phyloP scores from a whole-genome alignment of 345 rosid species.

The Lumnitzera racemosa region DNA sequence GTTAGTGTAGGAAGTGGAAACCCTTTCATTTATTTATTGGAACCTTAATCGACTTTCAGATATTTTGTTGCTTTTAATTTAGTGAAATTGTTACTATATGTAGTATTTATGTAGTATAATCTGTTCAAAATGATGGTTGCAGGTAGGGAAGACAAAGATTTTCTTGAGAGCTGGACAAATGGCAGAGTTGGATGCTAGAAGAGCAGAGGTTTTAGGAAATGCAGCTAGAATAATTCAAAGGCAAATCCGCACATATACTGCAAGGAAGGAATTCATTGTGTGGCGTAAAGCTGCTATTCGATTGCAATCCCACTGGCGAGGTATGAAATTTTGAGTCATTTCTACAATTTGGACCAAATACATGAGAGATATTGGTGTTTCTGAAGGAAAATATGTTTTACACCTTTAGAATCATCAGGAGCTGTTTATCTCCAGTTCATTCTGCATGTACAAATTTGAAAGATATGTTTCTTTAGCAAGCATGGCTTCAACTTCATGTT shows the following conservation, averaged over 20 bases:
- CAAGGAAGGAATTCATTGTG: slow-evolving; percentile 71
- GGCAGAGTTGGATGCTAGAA: slow-evolving; percentile 98
- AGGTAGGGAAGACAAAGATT: slow-evolving; percentile 91
- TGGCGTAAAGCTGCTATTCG: slow-evolving; percentile 71
- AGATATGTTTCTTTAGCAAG: no score
- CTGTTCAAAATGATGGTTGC: slow-evolving; percentile 20
- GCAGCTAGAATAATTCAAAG: slow-evolving; percentile 94
- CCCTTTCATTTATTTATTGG: neutral
- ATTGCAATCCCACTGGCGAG: slow-evolving; percentile 84
- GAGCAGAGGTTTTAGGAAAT: slow-evolving; percentile 96
- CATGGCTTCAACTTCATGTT: no score
- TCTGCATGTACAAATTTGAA: no score
- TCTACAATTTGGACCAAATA: no score
- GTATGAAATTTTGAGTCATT: slow-evolving; percentile 25
- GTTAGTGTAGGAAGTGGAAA: neutral
- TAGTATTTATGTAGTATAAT: neutral
- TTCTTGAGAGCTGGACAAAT: slow-evolving; percentile 99
- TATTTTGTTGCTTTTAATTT: neutral
- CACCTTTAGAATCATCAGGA: no score
- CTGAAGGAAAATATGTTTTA: no score
- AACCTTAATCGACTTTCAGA: slow-evolving; percentile 4
- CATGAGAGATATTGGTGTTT: neutral
- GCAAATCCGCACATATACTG: slow-evolving; percentile 76
- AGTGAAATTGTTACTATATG: neutral
- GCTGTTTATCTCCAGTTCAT: no score